Base-by-base conservation (phyloP, 257 asterid species). In the Nyctanthes arbortristis region DNA sequence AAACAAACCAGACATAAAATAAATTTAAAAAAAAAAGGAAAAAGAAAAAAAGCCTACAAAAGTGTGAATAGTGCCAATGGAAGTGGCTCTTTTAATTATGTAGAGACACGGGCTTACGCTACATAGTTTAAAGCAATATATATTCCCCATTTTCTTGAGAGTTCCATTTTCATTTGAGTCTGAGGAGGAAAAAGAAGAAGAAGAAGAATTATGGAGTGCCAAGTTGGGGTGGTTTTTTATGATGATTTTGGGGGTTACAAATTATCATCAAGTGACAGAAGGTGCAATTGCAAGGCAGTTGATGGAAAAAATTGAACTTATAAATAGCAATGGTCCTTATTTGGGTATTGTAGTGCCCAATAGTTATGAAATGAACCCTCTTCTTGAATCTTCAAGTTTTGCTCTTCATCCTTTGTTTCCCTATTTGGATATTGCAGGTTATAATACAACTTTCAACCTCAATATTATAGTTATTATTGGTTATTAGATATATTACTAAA, bases 341-440 rank as follows among this genome's bases (percentile, higher is more conserved):
- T 31, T 72, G 30, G 81, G 78, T 13, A 64, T 72, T 37, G 74
- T 77, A 20, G 61, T 72, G 25, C 75, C 77, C 8, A 71, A 67
- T 59, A 43, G 28, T 31, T 72, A 61, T 30, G 78, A 67, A 59
- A 37, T 62, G 68, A 57, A 14, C 39, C 77, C 81, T 54, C 81
- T 77, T n/a, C 77, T 77, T 36, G 63, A 62, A 31, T 77, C 81
- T 71, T 67, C 74, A 31, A 60, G 74, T 30, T 71, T 39, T 28
- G 58, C 55, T 20, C 43, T 71, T 24, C 45, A 67, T 49, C 34
- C 30, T 12, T 20, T 11, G 16, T 39, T 61, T 24, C 74, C 81
- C 0, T 37, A 37, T 64, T 36, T 77, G 33, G 81, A 77, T 67
- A 52, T 77, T 18, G 74, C 74, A 3, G 81, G 81, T 76, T 36